Evolutionary conservation across 192 early-diverging fungal genomes (phyloP).

Genomic region (Backusella westeae): DNA sequence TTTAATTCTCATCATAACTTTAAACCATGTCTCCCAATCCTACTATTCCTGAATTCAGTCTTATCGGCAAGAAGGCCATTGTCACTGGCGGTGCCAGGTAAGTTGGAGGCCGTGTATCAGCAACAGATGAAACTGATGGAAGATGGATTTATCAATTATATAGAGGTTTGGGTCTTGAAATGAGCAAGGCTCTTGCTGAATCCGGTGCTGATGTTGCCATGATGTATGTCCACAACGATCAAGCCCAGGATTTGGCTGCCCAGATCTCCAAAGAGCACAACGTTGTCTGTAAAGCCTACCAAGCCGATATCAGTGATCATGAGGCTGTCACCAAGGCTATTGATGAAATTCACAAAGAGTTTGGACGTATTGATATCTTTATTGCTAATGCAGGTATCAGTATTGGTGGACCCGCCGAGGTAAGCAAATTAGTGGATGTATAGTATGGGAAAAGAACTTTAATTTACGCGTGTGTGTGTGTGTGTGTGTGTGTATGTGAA

Average conservation of each 20-base stretch:
- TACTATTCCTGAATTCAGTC: constrained; percentile 28
- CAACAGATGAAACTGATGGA: neutral
- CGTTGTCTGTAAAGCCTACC: constrained; percentile 30
- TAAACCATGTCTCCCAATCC: neutral
- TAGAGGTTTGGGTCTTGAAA: constrained; percentile 17
- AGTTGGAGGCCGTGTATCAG: neutral
- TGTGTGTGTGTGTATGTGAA: neutral
- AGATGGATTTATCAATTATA: too few relatives aligned
- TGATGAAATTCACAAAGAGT: constrained; percentile 28
- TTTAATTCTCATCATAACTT: neutral
- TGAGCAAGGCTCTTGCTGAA: constrained; percentile 34
- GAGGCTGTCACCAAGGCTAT: constrained; percentile 20
- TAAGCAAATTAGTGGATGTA: neutral
- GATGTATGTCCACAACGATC: constrained; percentile 33
- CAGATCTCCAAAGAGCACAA: constrained; percentile 21
- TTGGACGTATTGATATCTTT: constrained; percentile 33
- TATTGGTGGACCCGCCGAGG: constrained; percentile 25
- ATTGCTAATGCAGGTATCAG: constrained; percentile 37
- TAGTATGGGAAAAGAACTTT: too few relatives aligned
- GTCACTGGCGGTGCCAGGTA: constrained; percentile 37
- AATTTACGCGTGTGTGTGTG: too few relatives aligned
- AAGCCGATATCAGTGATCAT: constrained; percentile 27
- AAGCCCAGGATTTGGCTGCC: constrained; percentile 26
- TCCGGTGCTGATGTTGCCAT: constrained; percentile 36
- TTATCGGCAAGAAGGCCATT: constrained; percentile 30